phyloP scores from a whole-genome alignment of 148 eudicot species.

The Hydrangea macrophylla region DNA sequence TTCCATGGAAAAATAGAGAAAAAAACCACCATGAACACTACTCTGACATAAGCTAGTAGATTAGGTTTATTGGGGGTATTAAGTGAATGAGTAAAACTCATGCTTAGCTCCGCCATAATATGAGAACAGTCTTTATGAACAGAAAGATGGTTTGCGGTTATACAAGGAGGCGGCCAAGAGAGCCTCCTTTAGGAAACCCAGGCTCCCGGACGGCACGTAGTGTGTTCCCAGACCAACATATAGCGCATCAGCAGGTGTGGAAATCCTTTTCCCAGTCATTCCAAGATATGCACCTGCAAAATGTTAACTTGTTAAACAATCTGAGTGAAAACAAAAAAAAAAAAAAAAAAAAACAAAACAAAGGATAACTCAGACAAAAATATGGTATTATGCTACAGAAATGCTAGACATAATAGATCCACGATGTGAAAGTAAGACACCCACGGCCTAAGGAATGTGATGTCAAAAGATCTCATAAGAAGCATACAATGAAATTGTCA shows the following conservation, averaged over 20 bases:
- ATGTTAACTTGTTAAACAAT: conserved; percentile 8
- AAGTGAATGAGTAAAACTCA: neutral
- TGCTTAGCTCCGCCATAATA: neutral
- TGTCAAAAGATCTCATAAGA: neutral
- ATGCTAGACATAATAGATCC: neutral
- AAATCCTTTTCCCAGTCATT: conserved; percentile 83
- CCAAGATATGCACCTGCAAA: conserved; percentile 94
- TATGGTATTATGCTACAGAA: neutral
- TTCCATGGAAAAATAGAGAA: too few species aligned
- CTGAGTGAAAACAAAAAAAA: neutral
- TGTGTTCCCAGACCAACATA: conserved; percentile 88
- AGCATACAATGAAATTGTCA: neutral
- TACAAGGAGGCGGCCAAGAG: conserved; percentile 72
- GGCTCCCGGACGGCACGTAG: conserved; percentile 72
- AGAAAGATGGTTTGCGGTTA: conserved; percentile 19
- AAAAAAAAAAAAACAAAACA: neutral
- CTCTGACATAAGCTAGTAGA: neutral
- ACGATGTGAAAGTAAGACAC: neutral
- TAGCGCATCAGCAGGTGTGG: conserved; percentile 87
- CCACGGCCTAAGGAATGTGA: neutral
- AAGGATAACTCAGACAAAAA: too few species aligned
- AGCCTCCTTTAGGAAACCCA: conserved; percentile 64
- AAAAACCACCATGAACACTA: too few species aligned
- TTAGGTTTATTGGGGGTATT: neutral
- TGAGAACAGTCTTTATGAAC: neutral